Evolutionary conservation across 192 early-diverging fungal genomes (phyloP).

Genomic region (Oehlia diaphana): DNA sequence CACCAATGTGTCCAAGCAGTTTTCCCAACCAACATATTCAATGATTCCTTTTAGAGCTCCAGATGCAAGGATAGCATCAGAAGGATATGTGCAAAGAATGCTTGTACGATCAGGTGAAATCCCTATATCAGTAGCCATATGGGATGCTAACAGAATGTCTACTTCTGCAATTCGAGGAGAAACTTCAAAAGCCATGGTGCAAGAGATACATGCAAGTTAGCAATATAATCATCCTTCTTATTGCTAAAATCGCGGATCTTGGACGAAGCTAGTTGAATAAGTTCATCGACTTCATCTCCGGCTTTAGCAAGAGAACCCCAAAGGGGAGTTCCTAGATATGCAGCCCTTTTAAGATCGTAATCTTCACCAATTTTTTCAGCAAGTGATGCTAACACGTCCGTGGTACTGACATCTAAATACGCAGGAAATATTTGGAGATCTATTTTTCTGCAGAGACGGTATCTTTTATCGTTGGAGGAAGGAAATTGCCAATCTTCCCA

Average conservation of each 20-base stretch:
- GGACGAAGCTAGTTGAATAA: not conserved
- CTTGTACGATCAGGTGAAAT: too few species aligned
- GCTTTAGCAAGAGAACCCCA: not conserved
- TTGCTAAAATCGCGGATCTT: conserved; percentile 3
- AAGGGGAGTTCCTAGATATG: not conserved
- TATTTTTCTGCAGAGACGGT: not conserved
- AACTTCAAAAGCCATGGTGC: too few species aligned
- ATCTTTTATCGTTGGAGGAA: not conserved
- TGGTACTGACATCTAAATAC: not conserved
- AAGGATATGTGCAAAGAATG: too few species aligned
- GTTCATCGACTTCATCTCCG: not conserved
- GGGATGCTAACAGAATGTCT: too few species aligned
- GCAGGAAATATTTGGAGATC: not conserved
- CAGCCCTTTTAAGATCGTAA: not conserved
- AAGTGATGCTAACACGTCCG: not conserved
- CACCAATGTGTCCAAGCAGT: too few species aligned
- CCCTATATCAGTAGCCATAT: too few species aligned
- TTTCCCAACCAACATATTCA: too few species aligned
- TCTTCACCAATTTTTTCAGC: not conserved
- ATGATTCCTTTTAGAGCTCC: too few species aligned
- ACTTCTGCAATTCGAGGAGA: too few species aligned
- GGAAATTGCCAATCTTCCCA: not conserved
- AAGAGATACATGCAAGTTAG: not conserved
- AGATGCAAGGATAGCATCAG: too few species aligned
- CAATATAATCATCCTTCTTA: not conserved